Base-by-base conservation (phyloP, 768 basidiomycete genomes). In the Mycena olivaceomarginata region DNA sequence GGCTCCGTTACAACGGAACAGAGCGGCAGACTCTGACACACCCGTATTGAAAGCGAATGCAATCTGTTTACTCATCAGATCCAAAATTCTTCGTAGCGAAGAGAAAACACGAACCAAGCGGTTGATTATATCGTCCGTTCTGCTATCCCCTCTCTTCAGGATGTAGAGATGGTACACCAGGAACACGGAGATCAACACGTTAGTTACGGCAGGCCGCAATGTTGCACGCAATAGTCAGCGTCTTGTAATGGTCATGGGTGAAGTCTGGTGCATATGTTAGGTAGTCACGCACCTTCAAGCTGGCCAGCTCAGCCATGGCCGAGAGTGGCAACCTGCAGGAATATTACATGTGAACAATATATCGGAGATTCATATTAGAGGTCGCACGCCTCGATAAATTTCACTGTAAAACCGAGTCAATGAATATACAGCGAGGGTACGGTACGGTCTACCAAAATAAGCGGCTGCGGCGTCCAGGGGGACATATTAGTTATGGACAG, bases 91-190 rank as follows among this genome's bases (percentile, higher is more conserved):
- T 51, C 51, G 16, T 51, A 51, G 20, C 51, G 16, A 51, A 51
- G 51, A 51, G 13, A 18, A 13, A 48, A 37, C 9, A 53, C 70
- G 3, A 2, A 79, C 77, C 41, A 79, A 39, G 31, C 77, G 74
- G 43, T 79, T 79, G 18, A 79, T 45, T 70, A 79, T 75, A 43
- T 67, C 51, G 70, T 79, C 75, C 22, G 74, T 72, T 31, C 64
- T 72, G 25, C 39, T 45, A 41, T 67, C 60, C 2, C 74, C 56
- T 10, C 59, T 79, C 45, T 79, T 79, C 12, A 74, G 60, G 62
- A 53, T 76, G 37, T 75, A 71, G 13, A 79, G 72, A 31, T 31
- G 31, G 31, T 31, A 31, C 4, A 31, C 31, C 31, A 31, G 59
- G 1, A 71, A 65, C 5, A 41, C 18, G 22, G 74, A 79, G 8